Conservation (phyloP, 371 early-diverging fungal species). For the Sporodiniella umbellata region DNA sequence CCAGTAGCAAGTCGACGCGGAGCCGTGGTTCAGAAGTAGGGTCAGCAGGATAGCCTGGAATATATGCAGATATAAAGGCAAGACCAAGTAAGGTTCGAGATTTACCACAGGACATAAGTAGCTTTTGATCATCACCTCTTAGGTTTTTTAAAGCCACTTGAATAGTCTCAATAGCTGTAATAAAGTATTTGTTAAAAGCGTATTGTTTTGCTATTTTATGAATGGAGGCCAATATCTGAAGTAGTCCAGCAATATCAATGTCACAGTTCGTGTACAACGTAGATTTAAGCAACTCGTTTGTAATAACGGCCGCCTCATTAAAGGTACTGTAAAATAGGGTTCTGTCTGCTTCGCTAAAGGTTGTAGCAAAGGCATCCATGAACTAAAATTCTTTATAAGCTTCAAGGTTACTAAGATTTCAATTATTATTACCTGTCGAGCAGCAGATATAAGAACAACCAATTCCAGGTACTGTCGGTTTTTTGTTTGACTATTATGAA, state of each 20-base stretch:
- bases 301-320: constrained; percentile 6
- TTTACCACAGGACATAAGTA: constrained; percentile 40
- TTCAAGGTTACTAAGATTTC: neutral
- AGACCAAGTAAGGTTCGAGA: constrained; percentile 55
- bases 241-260: constrained; percentile 12
- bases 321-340: constrained; percentile 7
- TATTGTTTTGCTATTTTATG: constrained; percentile 1
- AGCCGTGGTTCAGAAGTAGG: constrained; percentile 71
- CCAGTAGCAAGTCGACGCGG: constrained; percentile 52
- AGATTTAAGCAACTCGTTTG: constrained; percentile 6
- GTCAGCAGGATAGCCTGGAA: constrained; percentile 77
- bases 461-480: constrained; percentile 33
- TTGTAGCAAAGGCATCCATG: constrained; percentile 17
- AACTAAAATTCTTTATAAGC: constrained; percentile 10
- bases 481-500: constrained; percentile 23
- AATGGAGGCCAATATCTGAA: constrained; percentile 5
- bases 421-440: constrained; percentile 34
- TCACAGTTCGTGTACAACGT: constrained; percentile 12
- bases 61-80: constrained; percentile 62
- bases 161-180: constrained; percentile 16
- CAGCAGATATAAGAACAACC: constrained; percentile 24
- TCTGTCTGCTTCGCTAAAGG: constrained; percentile 6
- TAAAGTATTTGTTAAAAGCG: constrained; percentile 22
- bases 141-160: constrained; percentile 15
- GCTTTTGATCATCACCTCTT: constrained; percentile 14